Evolutionary conservation across 2,329 filamentous ascomycete genomes (phyloP).

Genomic region (Colletotrichum spinosum): DNA sequence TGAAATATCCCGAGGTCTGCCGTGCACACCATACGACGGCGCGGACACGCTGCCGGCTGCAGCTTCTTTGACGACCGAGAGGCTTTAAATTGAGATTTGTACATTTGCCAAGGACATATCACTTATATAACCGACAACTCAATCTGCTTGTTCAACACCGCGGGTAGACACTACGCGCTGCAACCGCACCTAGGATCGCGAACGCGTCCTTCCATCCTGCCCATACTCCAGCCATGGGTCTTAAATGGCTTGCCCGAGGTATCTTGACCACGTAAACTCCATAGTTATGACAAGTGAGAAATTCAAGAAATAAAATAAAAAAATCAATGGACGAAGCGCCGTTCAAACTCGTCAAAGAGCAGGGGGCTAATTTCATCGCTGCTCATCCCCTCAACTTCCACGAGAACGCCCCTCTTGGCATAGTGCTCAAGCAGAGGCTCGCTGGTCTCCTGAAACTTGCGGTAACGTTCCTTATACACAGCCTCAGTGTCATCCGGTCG

Average conservation of each 20-base stretch:
- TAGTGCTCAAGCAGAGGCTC: constrained; percentile 90
- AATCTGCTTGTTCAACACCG: neutral
- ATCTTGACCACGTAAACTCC: constrained; percentile 37
- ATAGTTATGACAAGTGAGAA: constrained; percentile 21
- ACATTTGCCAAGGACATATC: constrained; percentile 20
- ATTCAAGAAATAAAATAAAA: neutral
- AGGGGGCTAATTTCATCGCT: constrained; percentile 97
- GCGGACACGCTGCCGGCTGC: neutral
- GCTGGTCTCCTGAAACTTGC: constrained; percentile 89
- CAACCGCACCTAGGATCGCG: constrained; percentile 1
- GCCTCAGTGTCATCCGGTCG: constrained; percentile 88
- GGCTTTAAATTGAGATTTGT: constrained; percentile 1
- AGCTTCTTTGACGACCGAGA: neutral
- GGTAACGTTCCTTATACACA: constrained; percentile 83
- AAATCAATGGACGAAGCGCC: constrained; percentile 67
- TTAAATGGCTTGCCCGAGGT: constrained; percentile 36
- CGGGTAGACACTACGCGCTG: constrained; percentile 9
- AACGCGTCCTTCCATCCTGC: constrained; percentile 28
- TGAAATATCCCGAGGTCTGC: constrained; percentile 24
- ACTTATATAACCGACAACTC: constrained; percentile 15
- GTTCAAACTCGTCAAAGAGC: constrained; percentile 84
- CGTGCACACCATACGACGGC: neutral
- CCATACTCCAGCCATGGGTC: constrained; percentile 34
- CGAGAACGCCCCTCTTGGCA: constrained; percentile 82
- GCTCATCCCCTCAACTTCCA: constrained; percentile 87